Evolutionary conservation across 495 filamentous ascomycete genomes (phyloP).

Genomic region (Hamigera avellanea): DNA sequence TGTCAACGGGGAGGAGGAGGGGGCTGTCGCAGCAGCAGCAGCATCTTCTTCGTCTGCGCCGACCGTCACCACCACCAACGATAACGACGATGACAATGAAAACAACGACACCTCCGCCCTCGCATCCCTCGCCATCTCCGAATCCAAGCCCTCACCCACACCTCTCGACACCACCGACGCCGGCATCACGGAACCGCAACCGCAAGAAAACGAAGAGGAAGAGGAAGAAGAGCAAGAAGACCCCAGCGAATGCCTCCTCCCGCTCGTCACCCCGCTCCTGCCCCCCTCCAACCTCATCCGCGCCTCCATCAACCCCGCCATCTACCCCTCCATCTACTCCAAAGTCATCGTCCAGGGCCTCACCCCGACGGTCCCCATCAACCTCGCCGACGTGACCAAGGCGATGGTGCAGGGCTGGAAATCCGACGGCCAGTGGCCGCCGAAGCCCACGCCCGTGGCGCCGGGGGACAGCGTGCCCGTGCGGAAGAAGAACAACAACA

Average conservation of each 20-base stretch:
- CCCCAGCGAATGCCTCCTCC: conserved; percentile 37
- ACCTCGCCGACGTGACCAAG: conserved; percentile 67
- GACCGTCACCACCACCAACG: conserved; percentile 5
- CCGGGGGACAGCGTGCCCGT: conserved; percentile 3
- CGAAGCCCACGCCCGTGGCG: conserved; percentile 31
- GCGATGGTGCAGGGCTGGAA: conserved; percentile 89
- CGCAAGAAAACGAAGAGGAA: background rate
- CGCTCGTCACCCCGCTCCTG: conserved; percentile 54
- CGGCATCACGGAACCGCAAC: conserved; percentile 21
- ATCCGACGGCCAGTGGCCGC: conserved; percentile 88
- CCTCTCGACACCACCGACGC: conserved; percentile 24
- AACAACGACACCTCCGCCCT: background rate
- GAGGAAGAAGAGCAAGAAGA: conserved; percentile 16
- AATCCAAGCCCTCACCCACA: too few relatives aligned
- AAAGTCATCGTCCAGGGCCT: conserved; percentile 70
- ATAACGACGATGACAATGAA: background rate
- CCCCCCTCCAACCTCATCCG: conserved; percentile 59
- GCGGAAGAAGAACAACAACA: conserved; percentile 1
- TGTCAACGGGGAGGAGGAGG: conserved; percentile 2
- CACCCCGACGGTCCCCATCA: conserved; percentile 76
- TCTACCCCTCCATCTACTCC: conserved; percentile 76
- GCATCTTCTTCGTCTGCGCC: conserved; percentile 1
- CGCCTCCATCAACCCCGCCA: conserved; percentile 53
- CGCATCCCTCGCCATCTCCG: background rate
- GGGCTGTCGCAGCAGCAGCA: too few relatives aligned